These are phyloP conservation scores for Endoconidiophora laricicola DNA, from an alignment of 2,329 filamentous ascomycete genomes.

Conservation along the genomic window DNA sequence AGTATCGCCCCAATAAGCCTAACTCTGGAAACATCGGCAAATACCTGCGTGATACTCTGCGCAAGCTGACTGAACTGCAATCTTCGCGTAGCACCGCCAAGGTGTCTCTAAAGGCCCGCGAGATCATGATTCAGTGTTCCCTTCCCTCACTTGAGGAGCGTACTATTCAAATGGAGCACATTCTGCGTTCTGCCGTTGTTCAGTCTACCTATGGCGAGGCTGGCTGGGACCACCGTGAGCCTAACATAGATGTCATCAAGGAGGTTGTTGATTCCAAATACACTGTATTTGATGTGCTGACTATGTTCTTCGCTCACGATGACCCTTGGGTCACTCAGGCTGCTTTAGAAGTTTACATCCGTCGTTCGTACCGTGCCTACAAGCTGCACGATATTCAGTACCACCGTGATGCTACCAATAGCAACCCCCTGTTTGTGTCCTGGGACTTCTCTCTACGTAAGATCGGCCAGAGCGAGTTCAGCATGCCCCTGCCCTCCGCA, in stretches of 20 bases:
- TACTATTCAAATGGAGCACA: conserved; percentile 94
- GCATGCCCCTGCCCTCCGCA: conserved; percentile 60
- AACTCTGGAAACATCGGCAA: conserved; percentile 77
- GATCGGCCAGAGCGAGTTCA: conserved; percentile 81
- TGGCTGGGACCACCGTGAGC: conserved; percentile 90
- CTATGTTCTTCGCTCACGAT: conserved; percentile 85
- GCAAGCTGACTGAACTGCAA: conserved; percentile 80
- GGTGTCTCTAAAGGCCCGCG: conserved; percentile 90
- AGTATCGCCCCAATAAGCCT: conserved; percentile 90
- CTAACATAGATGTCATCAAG: conserved; percentile 78
- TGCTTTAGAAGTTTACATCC: conserved; percentile 88
- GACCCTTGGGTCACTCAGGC: conserved; percentile 91
- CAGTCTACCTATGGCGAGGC: conserved; percentile 97
- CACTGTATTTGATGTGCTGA: conserved; percentile 91
- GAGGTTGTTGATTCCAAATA: conserved; percentile 98
- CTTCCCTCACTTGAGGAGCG: conserved; percentile 92
- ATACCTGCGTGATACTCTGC: conserved; percentile 66
- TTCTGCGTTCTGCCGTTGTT: conserved; percentile 83
- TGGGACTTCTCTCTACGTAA: conserved; percentile 96
- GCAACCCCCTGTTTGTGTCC: conserved; percentile 56
- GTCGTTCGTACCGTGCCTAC: conserved; percentile 93
- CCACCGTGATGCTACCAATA: conserved; percentile 59
- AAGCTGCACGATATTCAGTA: conserved; percentile 81
- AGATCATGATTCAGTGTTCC: conserved; percentile 93
- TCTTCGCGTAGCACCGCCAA: conserved; percentile 68